Evolutionary conservation across 2,329 filamentous ascomycete genomes (phyloP).

Genomic region (Venturiaceae sp.): DNA sequence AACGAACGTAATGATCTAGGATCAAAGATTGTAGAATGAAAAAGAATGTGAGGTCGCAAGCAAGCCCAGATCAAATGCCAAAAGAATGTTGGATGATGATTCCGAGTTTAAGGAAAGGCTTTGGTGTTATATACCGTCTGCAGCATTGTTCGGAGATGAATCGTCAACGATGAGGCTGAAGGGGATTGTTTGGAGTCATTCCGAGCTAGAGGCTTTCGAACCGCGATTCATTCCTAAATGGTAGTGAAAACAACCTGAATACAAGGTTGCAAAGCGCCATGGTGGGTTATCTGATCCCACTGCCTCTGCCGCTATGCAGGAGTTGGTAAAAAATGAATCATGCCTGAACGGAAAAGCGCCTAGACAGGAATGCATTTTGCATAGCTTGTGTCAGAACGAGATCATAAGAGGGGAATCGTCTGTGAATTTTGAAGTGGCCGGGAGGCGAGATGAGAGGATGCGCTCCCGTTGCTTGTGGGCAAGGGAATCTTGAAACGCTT

Average conservation of each 20-base stretch:
- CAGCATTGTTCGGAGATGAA: neutral
- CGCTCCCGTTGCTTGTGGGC: neutral
- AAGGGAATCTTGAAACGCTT: neutral
- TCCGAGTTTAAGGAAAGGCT: neutral
- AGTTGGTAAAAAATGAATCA: neutral
- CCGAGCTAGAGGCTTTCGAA: neutral
- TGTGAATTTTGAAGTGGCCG: neutral
- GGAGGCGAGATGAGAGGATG: neutral
- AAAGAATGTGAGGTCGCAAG: neutral
- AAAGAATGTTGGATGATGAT: neutral
- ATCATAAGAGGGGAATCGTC: neutral
- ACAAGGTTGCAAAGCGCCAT: neutral
- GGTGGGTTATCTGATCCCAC: neutral
- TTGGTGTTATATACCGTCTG: neutral
- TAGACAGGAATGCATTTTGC: neutral
- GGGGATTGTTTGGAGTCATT: neutral
- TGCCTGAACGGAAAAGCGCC: neutral
- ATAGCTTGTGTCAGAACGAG: neutral
- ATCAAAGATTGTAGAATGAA: neutral
- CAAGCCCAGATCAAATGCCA: neutral
- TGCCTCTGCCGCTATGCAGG: constrained; percentile 1
- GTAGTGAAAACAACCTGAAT: neutral
- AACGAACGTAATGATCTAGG: neutral
- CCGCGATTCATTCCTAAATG: neutral
- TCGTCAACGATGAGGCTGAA: neutral